phyloP scores from a whole-genome alignment of 2,329 filamentous ascomycete species.

The Calonectria leucothoes region DNA sequence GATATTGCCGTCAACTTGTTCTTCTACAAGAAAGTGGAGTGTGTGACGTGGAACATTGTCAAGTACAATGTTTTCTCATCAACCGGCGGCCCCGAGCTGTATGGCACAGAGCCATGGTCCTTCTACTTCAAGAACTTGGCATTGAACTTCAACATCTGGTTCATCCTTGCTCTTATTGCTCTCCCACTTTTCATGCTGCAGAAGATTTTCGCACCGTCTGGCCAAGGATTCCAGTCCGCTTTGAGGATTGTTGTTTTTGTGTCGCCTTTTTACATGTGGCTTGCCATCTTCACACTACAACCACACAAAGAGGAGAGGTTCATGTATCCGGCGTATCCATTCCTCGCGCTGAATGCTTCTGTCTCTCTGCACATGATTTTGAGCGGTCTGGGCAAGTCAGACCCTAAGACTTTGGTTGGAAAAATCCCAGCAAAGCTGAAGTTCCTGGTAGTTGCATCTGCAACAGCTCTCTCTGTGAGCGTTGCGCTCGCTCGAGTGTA shows the following conservation, averaged over 20 bases:
- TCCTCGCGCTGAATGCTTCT: slow-evolving; percentile 88
- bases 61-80: slow-evolving; percentile 94
- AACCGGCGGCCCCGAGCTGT: slow-evolving; percentile 87
- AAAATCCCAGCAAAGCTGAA: slow-evolving; percentile 83
- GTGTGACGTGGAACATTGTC: slow-evolving; percentile 93
- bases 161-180: slow-evolving; percentile 79
- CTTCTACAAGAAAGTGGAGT: slow-evolving; percentile 83
- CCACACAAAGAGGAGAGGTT: slow-evolving; percentile 98
- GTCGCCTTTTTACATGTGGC: slow-evolving; percentile 93
- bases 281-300: slow-evolving; percentile 89
- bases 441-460: slow-evolving; percentile 68
- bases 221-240: slow-evolving; percentile 74
- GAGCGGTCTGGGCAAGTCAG: slow-evolving; percentile 76
- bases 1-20: slow-evolving; percentile 82
- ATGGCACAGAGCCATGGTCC: slow-evolving; percentile 95
- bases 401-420: slow-evolving; percentile 74
- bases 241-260: slow-evolving; percentile 83
- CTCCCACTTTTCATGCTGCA: slow-evolving; percentile 82
- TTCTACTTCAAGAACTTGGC: slow-evolving; percentile 94
- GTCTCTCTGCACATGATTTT: slow-evolving; percentile 86
- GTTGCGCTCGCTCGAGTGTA: slow-evolving; percentile 78
- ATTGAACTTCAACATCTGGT: slow-evolving; percentile 97
- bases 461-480: slow-evolving; percentile 73
- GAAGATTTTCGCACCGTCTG: slow-evolving; percentile 71
- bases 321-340: slow-evolving; percentile 97